Base-by-base conservation (phyloP, 192 early-diverging fungal species). In the Diversispora epigaea region DNA sequence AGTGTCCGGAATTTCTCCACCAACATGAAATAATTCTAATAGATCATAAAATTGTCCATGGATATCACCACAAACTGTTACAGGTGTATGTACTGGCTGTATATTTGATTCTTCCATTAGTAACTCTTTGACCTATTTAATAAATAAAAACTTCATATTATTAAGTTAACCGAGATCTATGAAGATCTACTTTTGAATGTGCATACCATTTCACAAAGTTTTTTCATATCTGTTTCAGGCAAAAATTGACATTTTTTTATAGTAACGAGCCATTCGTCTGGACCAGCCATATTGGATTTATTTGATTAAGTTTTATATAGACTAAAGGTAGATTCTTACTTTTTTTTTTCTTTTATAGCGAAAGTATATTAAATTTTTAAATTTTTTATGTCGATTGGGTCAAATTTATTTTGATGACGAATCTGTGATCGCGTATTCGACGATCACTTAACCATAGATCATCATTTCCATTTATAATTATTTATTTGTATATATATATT, bases 81-180 rank as follows among this genome's bases (percentile, higher is more conserved):
- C 97, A 25, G 97, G 97, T 54, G 94, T 91, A 68, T 90, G 86
- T 21, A 99, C 97, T 15, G 95, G 93, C 78, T 99, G 97, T 64
- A 99, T 95, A 84, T 99, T 99, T 12, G 94, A 96, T 82, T 99
- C 97, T 79, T 99, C 97, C 89, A 99, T 95, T 63, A 98, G 82
- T 32, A 98, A 87, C 82, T 97, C 95, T 80, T 97, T 99, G 61
- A 96, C 93, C 93, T 95, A 74, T 75, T 60, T 21, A 47, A 32
- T 58, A n/a, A 25, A 61, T 39, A 44, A 63, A 39, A 25, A 12
- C 14, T 14, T 12, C 4, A 22, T 60, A 4, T 40, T 22, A 61
- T 61, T n/a, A 40, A 6, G 61, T 39, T 6, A 40, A 63, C 3
- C 17, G 39, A 63, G 4, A 32, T 32, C 25, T 41, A 63, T 40